Evolutionary conservation across 495 filamentous ascomycete genomes (phyloP).

Genomic region (Chaetomium cochliodes): DNA sequence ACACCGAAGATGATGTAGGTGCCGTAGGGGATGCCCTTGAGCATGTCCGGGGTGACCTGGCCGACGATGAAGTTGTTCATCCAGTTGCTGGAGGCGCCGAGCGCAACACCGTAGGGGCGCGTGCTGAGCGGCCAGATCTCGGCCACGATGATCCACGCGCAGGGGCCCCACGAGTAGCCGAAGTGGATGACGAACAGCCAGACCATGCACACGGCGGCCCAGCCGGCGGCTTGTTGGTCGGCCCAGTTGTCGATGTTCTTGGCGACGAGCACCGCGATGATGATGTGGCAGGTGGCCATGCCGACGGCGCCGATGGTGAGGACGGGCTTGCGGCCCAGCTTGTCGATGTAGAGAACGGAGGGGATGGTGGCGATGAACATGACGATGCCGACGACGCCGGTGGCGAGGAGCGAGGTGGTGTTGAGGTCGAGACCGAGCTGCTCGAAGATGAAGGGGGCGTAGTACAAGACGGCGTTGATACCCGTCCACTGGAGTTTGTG

Average conservation of each 20-base stretch:
- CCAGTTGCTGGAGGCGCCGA: slow-evolving; percentile 63
- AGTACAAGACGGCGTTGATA: slow-evolving; percentile 67
- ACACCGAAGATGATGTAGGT: slow-evolving; percentile 79
- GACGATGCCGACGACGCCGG: slow-evolving; percentile 76
- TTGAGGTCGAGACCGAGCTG: slow-evolving; percentile 63
- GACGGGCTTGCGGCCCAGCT: slow-evolving; percentile 57
- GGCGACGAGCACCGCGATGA: slow-evolving; percentile 72
- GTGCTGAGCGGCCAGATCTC: slow-evolving; percentile 77
- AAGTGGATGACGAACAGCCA: slow-evolving; percentile 83
- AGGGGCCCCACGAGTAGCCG: slow-evolving; percentile 71
- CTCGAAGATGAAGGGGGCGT: slow-evolving; percentile 72
- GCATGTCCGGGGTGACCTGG: slow-evolving; percentile 74
- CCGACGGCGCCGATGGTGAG: slow-evolving; percentile 57
- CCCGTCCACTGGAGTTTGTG: slow-evolving; percentile 61
- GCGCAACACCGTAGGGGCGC: slow-evolving; percentile 68
- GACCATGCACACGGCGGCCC: slow-evolving; percentile 77
- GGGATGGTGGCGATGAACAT: slow-evolving; percentile 70
- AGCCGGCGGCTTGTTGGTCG: slow-evolving; percentile 62
- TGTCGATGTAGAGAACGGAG: slow-evolving; percentile 64
- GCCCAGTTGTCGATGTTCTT: slow-evolving; percentile 59
- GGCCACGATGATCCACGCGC: slow-evolving; percentile 68
- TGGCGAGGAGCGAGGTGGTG: slow-evolving; percentile 68
- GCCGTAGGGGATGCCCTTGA: slow-evolving; percentile 66
- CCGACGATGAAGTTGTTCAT: slow-evolving; percentile 61
- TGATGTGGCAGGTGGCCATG: slow-evolving; percentile 63